Conservation (phyloP, 2,329 filamentous ascomycete genomes). For the Pyricularia pennisetigena region DNA sequence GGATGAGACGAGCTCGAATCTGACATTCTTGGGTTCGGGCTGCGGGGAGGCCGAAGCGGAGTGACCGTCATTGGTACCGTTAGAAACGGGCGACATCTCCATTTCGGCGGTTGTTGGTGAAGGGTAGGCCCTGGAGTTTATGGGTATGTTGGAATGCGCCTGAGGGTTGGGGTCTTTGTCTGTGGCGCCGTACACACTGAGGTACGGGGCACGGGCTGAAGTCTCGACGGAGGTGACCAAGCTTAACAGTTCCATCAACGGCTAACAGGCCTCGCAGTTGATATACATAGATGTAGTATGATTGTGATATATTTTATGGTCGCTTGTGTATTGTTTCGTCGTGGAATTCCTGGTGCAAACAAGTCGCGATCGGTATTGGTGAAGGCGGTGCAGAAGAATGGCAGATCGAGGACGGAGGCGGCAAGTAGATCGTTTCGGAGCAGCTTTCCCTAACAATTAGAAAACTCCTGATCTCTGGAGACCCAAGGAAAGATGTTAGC, state of each 20-base stretch:
- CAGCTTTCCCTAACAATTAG: background rate
- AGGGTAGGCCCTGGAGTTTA: background rate
- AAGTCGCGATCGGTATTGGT: background rate
- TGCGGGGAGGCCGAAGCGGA: constrained; percentile 23
- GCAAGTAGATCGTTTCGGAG: background rate
- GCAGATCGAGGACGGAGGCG: constrained; percentile 2
- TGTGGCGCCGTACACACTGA: background rate
- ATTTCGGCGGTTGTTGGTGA: background rate
- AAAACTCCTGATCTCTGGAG: background rate
- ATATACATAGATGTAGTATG: background rate
- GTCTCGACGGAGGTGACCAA: constrained; percentile 15
- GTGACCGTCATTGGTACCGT: constrained; percentile 24
- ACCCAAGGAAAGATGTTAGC: background rate
- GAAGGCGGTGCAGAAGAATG: background rate
- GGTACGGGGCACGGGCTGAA: constrained; percentile 7
- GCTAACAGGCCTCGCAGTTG: constrained; percentile 7
- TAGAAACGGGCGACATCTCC: constrained; percentile 6
- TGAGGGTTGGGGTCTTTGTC: background rate
- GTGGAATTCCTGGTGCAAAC: background rate
- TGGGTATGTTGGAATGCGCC: background rate
- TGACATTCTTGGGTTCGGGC: constrained; percentile 59
- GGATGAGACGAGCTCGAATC: constrained; percentile 66
- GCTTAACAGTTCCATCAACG: constrained; percentile 21
- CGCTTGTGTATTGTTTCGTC: background rate
- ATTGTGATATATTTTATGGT: background rate